Conservation (phyloP, 169 alveolate genomes). For the Eimeria falciformis region DNA sequence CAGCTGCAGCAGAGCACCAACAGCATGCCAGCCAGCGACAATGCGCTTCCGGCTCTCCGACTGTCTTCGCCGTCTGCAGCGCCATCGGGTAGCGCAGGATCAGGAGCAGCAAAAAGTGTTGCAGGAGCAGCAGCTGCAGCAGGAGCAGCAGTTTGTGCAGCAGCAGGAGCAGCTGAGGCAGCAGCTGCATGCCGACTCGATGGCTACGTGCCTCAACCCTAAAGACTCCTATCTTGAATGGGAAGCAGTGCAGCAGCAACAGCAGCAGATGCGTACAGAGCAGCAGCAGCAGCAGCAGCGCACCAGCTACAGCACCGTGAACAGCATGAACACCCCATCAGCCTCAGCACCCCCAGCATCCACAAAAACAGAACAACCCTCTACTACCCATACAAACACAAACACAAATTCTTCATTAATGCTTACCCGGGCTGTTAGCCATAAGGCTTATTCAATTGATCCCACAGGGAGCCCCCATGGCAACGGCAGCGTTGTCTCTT, state of each 20-base stretch:
- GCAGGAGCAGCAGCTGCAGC: not conserved
- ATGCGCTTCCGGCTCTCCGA: not conserved
- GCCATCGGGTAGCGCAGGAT: not conserved
- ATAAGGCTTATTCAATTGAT: not conserved
- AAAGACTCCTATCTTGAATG: not conserved
- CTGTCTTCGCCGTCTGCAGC: not conserved
- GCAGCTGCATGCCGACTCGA: not conserved
- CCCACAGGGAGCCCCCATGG: not conserved
- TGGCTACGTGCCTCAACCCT: not conserved
- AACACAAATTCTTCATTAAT: not conserved
- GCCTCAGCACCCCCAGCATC: not conserved
- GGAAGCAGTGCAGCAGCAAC: not conserved
- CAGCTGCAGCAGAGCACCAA: not conserved
- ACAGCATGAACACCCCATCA: not conserved
- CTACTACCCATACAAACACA: not conserved
- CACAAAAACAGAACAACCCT: not conserved
- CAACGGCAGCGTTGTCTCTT: not conserved
- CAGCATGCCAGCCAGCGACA: not conserved
- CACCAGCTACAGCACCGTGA: not conserved
- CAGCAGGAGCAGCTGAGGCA: not conserved
- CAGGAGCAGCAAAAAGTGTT: not conserved
- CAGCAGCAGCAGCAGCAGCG: constrained; percentile 26
- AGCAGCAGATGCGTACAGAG: constrained; percentile 1
- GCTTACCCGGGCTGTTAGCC: not conserved
- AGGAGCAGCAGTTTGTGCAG: not conserved